Evolutionary conservation across 768 basidiomycete genomes (phyloP).

Genomic region (Panellus pusillus): DNA sequence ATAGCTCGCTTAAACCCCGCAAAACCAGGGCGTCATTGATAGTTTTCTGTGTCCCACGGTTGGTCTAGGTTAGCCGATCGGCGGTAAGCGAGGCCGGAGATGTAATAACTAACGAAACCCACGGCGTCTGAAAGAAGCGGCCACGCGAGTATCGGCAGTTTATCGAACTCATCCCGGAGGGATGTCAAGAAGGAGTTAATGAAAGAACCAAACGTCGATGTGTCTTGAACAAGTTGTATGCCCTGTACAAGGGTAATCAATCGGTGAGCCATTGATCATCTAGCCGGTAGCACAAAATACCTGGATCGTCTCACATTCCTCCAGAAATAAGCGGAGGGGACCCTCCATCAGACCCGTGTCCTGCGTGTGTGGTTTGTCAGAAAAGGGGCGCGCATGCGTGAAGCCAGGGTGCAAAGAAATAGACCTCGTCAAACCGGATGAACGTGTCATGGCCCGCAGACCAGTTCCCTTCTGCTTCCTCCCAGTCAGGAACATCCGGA

Average conservation of each 20-base stretch:
- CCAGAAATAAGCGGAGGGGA: constrained; percentile 62
- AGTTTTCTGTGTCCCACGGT: constrained; percentile 37
- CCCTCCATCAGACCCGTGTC: constrained; percentile 68
- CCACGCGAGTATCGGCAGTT: constrained; percentile 57
- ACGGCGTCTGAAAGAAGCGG: constrained; percentile 59
- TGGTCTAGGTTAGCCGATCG: not conserved
- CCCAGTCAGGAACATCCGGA: constrained; percentile 59
- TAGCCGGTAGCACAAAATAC: constrained; percentile 33
- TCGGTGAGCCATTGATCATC: not conserved
- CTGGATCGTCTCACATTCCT: constrained; percentile 77
- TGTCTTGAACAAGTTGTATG: constrained; percentile 66
- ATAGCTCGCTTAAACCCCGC: constrained; percentile 48
- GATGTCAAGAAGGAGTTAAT: constrained; percentile 54
- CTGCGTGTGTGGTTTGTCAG: constrained; percentile 33
- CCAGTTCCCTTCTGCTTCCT: constrained; percentile 58
- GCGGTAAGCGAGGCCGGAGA: not conserved
- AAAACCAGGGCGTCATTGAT: constrained; percentile 67
- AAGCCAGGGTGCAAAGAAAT: not conserved
- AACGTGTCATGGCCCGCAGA: constrained; percentile 50
- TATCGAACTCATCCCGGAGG: constrained; percentile 69
- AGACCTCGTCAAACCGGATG: constrained; percentile 53
- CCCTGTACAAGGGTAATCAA: constrained; percentile 44
- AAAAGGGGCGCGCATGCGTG: not conserved
- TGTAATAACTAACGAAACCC: constrained; percentile 19
- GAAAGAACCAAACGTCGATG: constrained; percentile 65